Percentiles rank a stretch among this genome's conserved stretches.
Evolutionary conservation across 345 rosid species (phyloP).

Genomic region (Lepidium aucheri): DNA sequence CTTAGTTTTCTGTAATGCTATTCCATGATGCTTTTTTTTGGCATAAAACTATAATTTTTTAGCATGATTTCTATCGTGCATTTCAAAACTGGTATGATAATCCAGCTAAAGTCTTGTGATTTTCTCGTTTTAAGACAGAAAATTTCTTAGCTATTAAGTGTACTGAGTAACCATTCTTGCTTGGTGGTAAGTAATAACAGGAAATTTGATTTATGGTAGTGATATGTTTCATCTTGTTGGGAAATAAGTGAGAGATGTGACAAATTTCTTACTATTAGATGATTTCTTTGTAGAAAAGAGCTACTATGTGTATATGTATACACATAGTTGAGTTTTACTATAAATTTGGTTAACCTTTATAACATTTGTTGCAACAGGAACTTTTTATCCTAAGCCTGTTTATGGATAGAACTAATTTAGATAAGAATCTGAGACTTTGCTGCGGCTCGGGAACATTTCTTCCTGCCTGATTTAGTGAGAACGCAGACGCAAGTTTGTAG

Average conservation of each 20-base stretch:
- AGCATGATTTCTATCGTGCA: neutral
- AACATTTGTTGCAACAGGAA: slow-evolving; percentile 1
- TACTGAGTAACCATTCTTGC: neutral
- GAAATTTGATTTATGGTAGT: neutral
- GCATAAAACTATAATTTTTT: neutral
- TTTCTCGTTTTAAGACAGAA: neutral
- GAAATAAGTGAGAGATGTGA: neutral
- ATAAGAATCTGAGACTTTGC: slow-evolving; percentile 70
- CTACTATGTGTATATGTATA: neutral
- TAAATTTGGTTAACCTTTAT: slow-evolving; percentile 2
- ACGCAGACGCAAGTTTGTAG: slow-evolving; percentile 68
- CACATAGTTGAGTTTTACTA: neutral
- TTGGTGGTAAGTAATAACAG: neutral
- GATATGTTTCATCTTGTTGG: neutral
- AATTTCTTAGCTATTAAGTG: neutral
- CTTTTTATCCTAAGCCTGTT: neutral
- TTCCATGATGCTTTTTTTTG: neutral
- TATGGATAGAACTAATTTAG: slow-evolving; percentile 20
- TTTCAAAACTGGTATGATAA: neutral
- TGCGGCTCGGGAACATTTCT: slow-evolving; percentile 62
- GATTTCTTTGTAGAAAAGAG: neutral
- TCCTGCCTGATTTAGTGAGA: slow-evolving; percentile 57
- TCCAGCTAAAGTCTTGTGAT: neutral
- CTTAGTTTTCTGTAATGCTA: neutral
- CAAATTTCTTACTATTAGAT: neutral